phyloP scores from a whole-genome alignment of 2,329 filamentous ascomycete genomes.

The Sporothrix pseudoabietina region DNA sequence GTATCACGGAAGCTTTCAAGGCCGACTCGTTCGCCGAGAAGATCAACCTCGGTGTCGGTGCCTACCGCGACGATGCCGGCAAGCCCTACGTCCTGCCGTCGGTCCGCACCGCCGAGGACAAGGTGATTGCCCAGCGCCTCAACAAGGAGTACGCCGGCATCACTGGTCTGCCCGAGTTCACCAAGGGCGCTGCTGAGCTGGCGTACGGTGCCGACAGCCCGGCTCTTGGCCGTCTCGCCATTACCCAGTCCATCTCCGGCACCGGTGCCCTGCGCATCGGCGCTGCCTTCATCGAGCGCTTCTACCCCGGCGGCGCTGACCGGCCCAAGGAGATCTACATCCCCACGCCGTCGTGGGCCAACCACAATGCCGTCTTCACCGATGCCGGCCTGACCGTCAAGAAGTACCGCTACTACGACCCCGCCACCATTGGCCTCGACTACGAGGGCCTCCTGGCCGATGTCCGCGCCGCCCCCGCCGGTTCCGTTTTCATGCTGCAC shows the following conservation, averaged over 20 bases:
- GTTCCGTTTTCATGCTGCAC: conserved; percentile 90
- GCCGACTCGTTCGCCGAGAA: conserved; percentile 90
- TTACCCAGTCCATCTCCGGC: conserved; percentile 97
- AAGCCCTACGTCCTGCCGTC: conserved; percentile 98
- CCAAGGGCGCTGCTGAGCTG: conserved; percentile 84
- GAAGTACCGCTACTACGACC: conserved; percentile 99
- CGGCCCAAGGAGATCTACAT: conserved; percentile 86
- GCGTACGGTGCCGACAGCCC: conserved; percentile 81
- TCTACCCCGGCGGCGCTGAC: conserved; percentile 71
- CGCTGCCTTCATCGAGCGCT: conserved; percentile 87
- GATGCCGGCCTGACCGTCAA: conserved; percentile 88
- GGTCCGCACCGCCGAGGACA: conserved; percentile 84
- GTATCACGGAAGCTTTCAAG: conserved; percentile 99
- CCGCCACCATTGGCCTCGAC: conserved; percentile 96
- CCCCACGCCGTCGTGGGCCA: conserved; percentile 94
- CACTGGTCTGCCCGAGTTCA: conserved; percentile 93
- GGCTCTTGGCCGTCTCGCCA: conserved; percentile 77
- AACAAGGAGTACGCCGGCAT: conserved; percentile 99
- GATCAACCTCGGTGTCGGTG: conserved; percentile 97
- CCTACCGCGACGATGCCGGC: conserved; percentile 96
- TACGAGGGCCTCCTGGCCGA: conserved; percentile 91
- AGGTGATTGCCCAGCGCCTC: conserved; percentile 72
- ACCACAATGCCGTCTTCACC: conserved; percentile 95
- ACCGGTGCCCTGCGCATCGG: conserved; percentile 95
- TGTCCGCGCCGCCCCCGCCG: conserved; percentile 83